phyloP scores from a whole-genome alignment of 31 red algal species.

The Porphyra umbilicalis region DNA sequence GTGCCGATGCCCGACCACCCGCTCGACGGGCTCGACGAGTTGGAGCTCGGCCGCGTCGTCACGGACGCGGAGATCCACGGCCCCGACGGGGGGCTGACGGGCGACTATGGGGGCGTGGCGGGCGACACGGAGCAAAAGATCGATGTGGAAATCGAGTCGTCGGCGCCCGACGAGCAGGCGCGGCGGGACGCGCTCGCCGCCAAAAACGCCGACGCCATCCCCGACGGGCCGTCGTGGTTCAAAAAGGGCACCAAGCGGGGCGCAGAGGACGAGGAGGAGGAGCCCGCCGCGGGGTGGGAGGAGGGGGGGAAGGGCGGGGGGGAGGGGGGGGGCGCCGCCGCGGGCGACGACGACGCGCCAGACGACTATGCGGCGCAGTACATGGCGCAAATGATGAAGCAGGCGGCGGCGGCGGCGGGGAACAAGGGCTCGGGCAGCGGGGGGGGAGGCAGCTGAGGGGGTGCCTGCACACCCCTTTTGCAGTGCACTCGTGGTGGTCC shows the following conservation, averaged over 20 bases:
- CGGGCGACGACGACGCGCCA: not conserved
- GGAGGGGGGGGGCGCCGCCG: not conserved
- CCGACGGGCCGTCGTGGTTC: not conserved
- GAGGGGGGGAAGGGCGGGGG: not conserved
- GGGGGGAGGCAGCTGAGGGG: too few species aligned
- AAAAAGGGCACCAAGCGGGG: not conserved
- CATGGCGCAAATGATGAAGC: not conserved
- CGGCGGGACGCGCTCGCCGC: not conserved
- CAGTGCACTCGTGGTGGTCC: too few species aligned
- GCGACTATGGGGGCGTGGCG: not conserved
- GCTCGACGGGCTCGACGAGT: conserved; percentile 6
- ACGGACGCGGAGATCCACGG: not conserved
- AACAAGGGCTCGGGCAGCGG: too few species aligned
- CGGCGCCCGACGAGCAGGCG: not conserved
- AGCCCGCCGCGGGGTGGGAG: not conserved
- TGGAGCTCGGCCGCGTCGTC: conserved; percentile 2
- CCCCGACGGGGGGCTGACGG: not conserved
- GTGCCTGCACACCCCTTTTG: too few species aligned
- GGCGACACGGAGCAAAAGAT: not conserved
- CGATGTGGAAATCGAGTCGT: not conserved
- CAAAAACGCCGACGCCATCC: not conserved
- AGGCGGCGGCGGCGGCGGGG: too few species aligned
- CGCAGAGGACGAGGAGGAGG: not conserved
- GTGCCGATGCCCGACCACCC: conserved; percentile 5
- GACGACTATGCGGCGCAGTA: not conserved